phyloP scores from a whole-genome alignment of 257 asterid genomes.

The Thymus mandschuricus region DNA sequence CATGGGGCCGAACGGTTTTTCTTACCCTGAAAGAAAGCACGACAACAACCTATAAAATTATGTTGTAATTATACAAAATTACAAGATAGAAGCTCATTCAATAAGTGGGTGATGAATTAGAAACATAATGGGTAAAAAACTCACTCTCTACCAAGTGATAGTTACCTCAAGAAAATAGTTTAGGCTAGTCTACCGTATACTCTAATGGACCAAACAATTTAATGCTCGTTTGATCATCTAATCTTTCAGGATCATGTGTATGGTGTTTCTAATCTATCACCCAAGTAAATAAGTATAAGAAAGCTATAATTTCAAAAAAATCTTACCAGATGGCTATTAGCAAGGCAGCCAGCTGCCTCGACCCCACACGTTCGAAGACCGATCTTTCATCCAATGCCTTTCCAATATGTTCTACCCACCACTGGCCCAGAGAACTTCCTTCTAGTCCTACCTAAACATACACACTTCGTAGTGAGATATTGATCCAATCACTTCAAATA shows the following conservation, averaged over 20 bases:
- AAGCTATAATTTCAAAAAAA: background rate
- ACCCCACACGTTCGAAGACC: conserved; percentile 81
- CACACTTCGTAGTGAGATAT: background rate
- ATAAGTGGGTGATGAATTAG: too few species aligned
- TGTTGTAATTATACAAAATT: conserved; percentile 9
- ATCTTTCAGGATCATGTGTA: background rate
- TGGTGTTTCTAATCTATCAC: background rate
- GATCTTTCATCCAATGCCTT: conserved; percentile 75
- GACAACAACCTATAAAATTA: conserved; percentile 17
- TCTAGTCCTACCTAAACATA: conserved; percentile 87
- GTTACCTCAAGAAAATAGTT: too few species aligned
- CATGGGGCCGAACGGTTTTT: conserved; percentile 66
- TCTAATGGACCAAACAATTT: background rate
- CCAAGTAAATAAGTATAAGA: background rate
- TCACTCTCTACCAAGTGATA: too few species aligned
- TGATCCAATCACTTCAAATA: background rate
- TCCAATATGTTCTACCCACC: conserved; percentile 96
- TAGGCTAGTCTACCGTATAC: too few species aligned
- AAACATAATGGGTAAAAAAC: too few species aligned
- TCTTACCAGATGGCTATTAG: conserved; percentile 81
- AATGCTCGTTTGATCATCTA: background rate
- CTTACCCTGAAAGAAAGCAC: conserved; percentile 69
- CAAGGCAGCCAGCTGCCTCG: conserved; percentile 89
- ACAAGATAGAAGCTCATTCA: background rate
- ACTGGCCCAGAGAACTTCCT: conserved; percentile 92